Conservation (phyloP, 2,329 filamentous ascomycete genomes). For the Diaporthe aspalathi region DNA sequence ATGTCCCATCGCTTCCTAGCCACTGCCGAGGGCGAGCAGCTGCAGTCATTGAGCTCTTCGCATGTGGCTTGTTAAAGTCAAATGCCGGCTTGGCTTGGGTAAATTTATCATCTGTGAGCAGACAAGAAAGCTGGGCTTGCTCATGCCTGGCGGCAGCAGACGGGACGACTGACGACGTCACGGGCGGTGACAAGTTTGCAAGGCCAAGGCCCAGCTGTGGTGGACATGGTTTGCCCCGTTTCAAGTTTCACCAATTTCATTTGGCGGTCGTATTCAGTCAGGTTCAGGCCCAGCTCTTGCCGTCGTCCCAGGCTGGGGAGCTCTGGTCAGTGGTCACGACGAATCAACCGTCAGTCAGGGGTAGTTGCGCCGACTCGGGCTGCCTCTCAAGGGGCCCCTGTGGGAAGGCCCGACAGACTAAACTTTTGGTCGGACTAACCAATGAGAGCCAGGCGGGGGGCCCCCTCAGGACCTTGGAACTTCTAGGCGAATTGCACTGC, state of each 20-base stretch:
- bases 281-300: neutral
- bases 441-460: slow-evolving; percentile 20
- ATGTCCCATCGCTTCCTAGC: no score
- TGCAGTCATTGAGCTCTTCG: neutral
- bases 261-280: slow-evolving; percentile 33
- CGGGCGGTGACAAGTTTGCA: slow-evolving; percentile 17
- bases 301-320: no score
- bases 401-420: slow-evolving; percentile 10
- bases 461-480: neutral
- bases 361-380: slow-evolving; percentile 29
- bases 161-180: slow-evolving; percentile 29
- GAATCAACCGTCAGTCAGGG: slow-evolving; percentile 24
- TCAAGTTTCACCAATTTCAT: slow-evolving; percentile 35
- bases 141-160: slow-evolving; percentile 1
- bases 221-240: slow-evolving; percentile 19
- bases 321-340: neutral
- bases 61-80: neutral
- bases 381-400: slow-evolving; percentile 30
- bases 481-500: slow-evolving; percentile 13
- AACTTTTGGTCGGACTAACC: slow-evolving; percentile 11
- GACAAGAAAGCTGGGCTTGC: neutral
- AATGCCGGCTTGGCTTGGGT: slow-evolving; percentile 1
- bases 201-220: slow-evolving; percentile 8
- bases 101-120: neutral
- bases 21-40: neutral